phyloP scores from a whole-genome alignment of 768 basidiomycete genomes.

The Termitomyces sp. region DNA sequence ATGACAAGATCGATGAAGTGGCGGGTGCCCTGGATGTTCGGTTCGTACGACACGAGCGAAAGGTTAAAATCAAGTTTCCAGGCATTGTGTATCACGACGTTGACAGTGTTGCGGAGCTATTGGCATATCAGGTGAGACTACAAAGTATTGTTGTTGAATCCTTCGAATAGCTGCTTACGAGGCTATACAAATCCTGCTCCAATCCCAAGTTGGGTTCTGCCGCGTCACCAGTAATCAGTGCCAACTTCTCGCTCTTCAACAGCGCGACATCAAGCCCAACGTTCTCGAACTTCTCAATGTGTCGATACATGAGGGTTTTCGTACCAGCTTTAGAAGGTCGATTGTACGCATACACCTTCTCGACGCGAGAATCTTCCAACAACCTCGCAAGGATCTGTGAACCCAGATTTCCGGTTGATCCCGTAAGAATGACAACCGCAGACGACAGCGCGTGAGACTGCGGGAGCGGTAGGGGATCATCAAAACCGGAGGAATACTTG shows the following conservation, averaged over 20 bases:
- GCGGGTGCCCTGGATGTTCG: slow-evolving; percentile 25
- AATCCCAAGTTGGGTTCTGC: slow-evolving; percentile 10
- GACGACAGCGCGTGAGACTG: not conserved
- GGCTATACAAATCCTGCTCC: slow-evolving; percentile 1
- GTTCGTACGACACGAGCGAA: slow-evolving; percentile 29
- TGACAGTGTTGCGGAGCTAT: slow-evolving; percentile 22
- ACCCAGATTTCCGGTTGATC: slow-evolving; percentile 21
- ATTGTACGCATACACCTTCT: slow-evolving; percentile 32
- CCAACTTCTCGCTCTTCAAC: slow-evolving; percentile 11
- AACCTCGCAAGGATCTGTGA: slow-evolving; percentile 18
- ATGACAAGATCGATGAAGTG: slow-evolving; percentile 25
- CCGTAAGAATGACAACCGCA: slow-evolving; percentile 19
- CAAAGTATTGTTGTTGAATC: not conserved
- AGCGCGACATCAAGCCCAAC: slow-evolving; percentile 13
- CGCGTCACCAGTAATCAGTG: slow-evolving; percentile 15
- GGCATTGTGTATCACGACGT: slow-evolving; percentile 28
- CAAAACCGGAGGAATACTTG: slow-evolving; percentile 24
- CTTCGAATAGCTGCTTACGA: not conserved
- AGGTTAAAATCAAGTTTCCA: slow-evolving; percentile 39
- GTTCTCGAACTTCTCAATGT: slow-evolving; percentile 12
- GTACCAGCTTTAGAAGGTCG: slow-evolving; percentile 2
- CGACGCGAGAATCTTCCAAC: slow-evolving; percentile 27
- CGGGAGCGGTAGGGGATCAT: not conserved
- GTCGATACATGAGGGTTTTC: slow-evolving; percentile 9
- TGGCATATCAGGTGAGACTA: not conserved